Evolutionary conservation across 192 early-diverging fungal species (phyloP).

Genomic region (Backusella circina): DNA sequence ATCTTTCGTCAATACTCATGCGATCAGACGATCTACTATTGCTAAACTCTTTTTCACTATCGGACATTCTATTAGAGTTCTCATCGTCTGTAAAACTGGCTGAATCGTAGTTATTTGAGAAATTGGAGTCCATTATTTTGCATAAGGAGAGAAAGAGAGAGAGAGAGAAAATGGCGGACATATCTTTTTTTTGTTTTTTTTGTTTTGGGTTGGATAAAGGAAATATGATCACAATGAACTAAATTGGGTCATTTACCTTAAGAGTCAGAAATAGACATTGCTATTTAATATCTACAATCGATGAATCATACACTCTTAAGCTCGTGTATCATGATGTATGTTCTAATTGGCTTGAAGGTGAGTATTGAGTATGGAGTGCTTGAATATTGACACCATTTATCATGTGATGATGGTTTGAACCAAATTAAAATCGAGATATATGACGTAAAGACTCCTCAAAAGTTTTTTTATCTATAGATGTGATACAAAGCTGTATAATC

Average conservation of each 20-base stretch:
- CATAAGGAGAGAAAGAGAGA: background rate
- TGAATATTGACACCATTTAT: background rate
- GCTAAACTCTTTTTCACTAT: background rate
- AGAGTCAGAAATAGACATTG: too few species aligned
- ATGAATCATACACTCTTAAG: too few species aligned
- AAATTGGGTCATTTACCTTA: background rate
- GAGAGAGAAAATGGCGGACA: background rate
- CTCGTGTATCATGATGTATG: too few species aligned
- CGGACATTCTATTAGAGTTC: constrained; percentile 10
- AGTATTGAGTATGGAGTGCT: too few species aligned
- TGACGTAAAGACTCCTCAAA: background rate
- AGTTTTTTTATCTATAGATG: background rate
- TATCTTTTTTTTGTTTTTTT: background rate
- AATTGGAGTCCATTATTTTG: background rate
- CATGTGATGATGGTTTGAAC: background rate
- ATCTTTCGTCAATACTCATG: constrained; percentile 25
- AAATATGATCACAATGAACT: too few species aligned
- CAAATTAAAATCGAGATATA: background rate
- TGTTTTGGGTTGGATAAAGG: too few species aligned
- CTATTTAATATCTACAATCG: too few species aligned
- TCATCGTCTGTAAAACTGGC: background rate
- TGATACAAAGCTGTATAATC: background rate
- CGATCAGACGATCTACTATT: constrained; percentile 17
- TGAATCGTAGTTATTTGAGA: background rate
- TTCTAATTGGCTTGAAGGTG: too few species aligned